phyloP scores from a whole-genome alignment of 164 flowering plant genomes.

The Piper betle region DNA sequence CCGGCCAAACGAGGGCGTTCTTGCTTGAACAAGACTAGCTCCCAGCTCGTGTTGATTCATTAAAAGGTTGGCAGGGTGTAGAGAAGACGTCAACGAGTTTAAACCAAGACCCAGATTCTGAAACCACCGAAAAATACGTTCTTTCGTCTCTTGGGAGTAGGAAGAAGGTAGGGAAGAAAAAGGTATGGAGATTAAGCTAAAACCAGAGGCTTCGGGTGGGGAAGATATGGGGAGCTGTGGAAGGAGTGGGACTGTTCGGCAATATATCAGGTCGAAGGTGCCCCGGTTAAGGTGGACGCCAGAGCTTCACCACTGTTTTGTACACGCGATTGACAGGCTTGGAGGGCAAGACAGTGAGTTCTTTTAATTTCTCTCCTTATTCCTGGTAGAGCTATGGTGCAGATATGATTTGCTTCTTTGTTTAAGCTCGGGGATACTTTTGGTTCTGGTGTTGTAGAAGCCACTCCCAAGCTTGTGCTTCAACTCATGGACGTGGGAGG shows the following conservation, averaged over 20 bases:
- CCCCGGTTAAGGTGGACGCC: slow-evolving; percentile 86
- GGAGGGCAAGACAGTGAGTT: slow-evolving; percentile 64
- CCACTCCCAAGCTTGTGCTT: slow-evolving; percentile 85
- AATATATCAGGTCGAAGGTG: slow-evolving; percentile 65
- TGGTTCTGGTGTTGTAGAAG: slow-evolving; percentile 25
- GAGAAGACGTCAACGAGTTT: too few species aligned
- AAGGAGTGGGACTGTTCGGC: slow-evolving; percentile 60
- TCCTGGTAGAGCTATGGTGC: too few species aligned
- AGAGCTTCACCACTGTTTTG: slow-evolving; percentile 76
- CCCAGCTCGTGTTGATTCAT: not conserved
- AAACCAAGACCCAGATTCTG: not conserved
- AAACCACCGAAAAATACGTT: too few species aligned
- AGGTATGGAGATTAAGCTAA: not conserved
- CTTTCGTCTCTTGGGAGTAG: not conserved
- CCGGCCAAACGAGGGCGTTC: not conserved
- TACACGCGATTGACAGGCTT: slow-evolving; percentile 68
- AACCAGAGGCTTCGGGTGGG: not conserved
- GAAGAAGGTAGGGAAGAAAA: not conserved
- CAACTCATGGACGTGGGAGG: slow-evolving; percentile 84
- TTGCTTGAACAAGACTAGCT: not conserved
- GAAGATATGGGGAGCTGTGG: slow-evolving; percentile 49
- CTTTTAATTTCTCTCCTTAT: too few species aligned
- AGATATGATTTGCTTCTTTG: not conserved
- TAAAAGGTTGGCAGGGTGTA: not conserved
- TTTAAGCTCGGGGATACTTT: too few species aligned